Percentiles rank a stretch among this genome's conserved stretches.
phyloP scores from a whole-genome alignment of 768 basidiomycete species.

The Termitomyces sp. region DNA sequence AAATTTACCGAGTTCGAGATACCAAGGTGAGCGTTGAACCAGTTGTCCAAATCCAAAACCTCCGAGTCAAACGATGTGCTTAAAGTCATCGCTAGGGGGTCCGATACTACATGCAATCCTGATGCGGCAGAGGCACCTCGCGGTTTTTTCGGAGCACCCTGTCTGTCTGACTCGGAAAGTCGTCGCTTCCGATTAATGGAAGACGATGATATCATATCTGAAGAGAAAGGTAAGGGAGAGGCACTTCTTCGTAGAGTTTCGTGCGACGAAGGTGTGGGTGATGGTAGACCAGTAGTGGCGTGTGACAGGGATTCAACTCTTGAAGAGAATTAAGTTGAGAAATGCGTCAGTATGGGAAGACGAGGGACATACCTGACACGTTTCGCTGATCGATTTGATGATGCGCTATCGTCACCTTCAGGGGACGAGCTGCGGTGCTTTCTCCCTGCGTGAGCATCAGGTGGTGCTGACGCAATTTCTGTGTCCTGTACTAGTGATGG shows the following conservation, averaged over 20 bases:
- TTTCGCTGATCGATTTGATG: slow-evolving; percentile 8
- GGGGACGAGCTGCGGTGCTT: slow-evolving; percentile 12
- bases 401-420: not conserved
- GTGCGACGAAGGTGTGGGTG: slow-evolving; percentile 8
- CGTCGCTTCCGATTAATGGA: slow-evolving; percentile 28
- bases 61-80: not conserved
- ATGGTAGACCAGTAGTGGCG: slow-evolving; percentile 3
- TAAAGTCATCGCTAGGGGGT: slow-evolving; percentile 19
- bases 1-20: slow-evolving; percentile 12
- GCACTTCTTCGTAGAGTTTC: not conserved
- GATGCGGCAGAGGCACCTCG: slow-evolving; percentile 13
- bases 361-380: slow-evolving; percentile 10
- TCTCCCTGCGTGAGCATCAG: slow-evolving; percentile 1
- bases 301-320: not conserved
- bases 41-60: slow-evolving; percentile 23
- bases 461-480: not conserved
- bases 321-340: not conserved
- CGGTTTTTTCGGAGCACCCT: slow-evolving; percentile 19
- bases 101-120: slow-evolving; percentile 21
- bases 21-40: slow-evolving; percentile 28
- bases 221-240: not conserved
- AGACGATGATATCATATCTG: not conserved
- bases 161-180: slow-evolving; percentile 24
- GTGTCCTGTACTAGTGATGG: not conserved
- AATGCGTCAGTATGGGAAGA: not conserved